Evolutionary conservation across 2,329 filamentous ascomycete species (phyloP).

Genomic region (Aspergillus quadricinctus): DNA sequence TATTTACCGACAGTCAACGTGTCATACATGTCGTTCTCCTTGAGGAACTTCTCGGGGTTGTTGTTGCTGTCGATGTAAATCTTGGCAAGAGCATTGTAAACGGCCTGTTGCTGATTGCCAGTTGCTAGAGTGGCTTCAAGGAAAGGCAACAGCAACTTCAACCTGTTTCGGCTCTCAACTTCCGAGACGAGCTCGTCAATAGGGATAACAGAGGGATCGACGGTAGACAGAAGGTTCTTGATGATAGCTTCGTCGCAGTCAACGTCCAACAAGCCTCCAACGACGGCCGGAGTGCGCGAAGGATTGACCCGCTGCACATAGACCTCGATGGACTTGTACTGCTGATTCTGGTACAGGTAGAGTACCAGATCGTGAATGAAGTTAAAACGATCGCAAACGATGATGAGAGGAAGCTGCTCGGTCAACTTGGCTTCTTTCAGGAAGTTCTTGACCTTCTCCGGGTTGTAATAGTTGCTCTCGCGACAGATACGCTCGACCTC

Average conservation of each 20-base stretch:
- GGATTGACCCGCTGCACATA: slow-evolving; percentile 98
- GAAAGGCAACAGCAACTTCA: slow-evolving; percentile 95
- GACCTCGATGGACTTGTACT: slow-evolving; percentile 97
- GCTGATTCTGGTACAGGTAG: slow-evolving; percentile 97
- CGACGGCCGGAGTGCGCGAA: slow-evolving; percentile 80
- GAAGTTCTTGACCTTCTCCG: slow-evolving; percentile 98
- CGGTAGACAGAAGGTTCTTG: slow-evolving; percentile 80
- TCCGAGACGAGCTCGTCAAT: slow-evolving; percentile 92
- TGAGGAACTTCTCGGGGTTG: slow-evolving; percentile 94
- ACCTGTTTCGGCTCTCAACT: slow-evolving; percentile 90
- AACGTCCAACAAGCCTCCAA: slow-evolving; percentile 90
- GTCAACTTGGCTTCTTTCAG: slow-evolving; percentile 89
- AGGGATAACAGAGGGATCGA: slow-evolving; percentile 78
- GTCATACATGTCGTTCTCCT: slow-evolving; percentile 96
- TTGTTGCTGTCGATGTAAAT: slow-evolving; percentile 99
- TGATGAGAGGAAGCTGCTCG: slow-evolving; percentile 93
- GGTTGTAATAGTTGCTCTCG: slow-evolving; percentile 84
- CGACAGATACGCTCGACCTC: slow-evolving; percentile 97
- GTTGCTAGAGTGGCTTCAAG: slow-evolving; percentile 83
- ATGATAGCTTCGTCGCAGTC: slow-evolving; percentile 97
- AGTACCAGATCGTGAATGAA: slow-evolving; percentile 96
- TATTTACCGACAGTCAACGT: slow-evolving; percentile 91
- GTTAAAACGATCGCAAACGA: slow-evolving; percentile 98
- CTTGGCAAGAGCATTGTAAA: slow-evolving; percentile 96
- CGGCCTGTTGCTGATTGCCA: slow-evolving; percentile 92